Conservation (phyloP, 371 early-diverging fungal genomes). For the Gilbertella persicaria region DNA sequence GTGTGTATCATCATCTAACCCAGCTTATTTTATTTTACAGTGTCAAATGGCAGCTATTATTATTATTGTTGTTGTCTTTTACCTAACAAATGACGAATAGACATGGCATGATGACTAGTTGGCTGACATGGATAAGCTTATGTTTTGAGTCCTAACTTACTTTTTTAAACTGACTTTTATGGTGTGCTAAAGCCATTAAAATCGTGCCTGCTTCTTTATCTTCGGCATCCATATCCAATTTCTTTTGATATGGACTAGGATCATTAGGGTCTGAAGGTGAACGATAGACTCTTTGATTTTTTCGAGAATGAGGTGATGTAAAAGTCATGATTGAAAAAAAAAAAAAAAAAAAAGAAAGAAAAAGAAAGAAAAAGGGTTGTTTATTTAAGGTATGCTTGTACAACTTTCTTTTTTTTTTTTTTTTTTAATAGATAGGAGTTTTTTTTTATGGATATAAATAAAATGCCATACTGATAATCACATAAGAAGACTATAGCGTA, state of each 20-base stretch:
- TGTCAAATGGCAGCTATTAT: not conserved
- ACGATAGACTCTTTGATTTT: conserved; percentile 15
- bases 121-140: conserved; percentile 1
- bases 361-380: not conserved
- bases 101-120: conserved; percentile 20
- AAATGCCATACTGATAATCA: conserved; percentile 15
- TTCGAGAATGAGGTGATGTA: conserved; percentile 6
- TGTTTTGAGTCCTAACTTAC: not conserved
- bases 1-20: not conserved
- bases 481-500: conserved; percentile 14
- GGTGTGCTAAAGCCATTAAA: conserved; percentile 22
- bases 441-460: conserved; percentile 19
- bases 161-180: conserved; percentile 3
- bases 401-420: not conserved
- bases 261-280: conserved; percentile 11
- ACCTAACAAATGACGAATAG: conserved; percentile 23
- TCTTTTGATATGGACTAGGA: conserved; percentile 6
- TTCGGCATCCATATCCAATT: conserved; percentile 27
- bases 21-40: not conserved
- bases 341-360: conserved; percentile 2
- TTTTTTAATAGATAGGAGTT: not conserved
- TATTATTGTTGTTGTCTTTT: not conserved
- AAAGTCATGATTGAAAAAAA: not conserved
- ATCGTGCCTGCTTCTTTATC: conserved; percentile 27
- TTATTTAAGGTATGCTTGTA: not conserved